Base-by-base conservation (phyloP, 1,284 basidiomycete species). In the Cutaneotrichosporon mucoides region DNA sequence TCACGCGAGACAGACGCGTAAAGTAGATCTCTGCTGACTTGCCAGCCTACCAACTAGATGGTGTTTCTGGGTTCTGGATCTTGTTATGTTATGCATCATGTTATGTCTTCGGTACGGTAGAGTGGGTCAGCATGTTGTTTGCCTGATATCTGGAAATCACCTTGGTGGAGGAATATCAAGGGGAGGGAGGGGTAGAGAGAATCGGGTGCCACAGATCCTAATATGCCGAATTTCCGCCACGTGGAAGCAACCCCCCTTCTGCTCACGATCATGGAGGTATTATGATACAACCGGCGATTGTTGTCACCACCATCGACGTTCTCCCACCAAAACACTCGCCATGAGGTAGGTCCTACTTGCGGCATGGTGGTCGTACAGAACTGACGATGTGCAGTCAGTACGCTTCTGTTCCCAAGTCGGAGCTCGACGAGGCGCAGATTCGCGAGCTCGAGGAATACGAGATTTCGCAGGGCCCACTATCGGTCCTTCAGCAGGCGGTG, bases 401-500 rank as follows among this genome's bases (percentile, higher is more conserved):
- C 82, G 89, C 92, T 65, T 91, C 96, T 77, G 88, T 93, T 60
- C 90, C 93, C 61, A 96, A 95, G 77, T 98, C 94, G 44, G 96
- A 99, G 81, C 85, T 99, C 60, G 92, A 97, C 76, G 96, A 99
- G 80, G 89, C 89, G 12, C 92, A 99, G 80, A 85, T 99, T 62
- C 88, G 93, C 62, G 90, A 93, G 73, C 82, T 99, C 64, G 95
- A 99, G 79, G 92, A 96, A 77, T 92, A 94, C 74, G 92, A 97
- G 81, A 95, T 96, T 79, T 92, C 90, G 61, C 93, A 96, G 79
- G 94, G 94, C 12, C 94, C 95, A 35, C 80, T 99, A 70, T 95
- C 92, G n/a, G 95, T 99, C 52, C 83, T 99, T 46, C 96, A 99
- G 79, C 92, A 96, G 79, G 91, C 93, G 41, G 96, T 99, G 66